Evolutionary conservation across 495 filamentous ascomycete species (phyloP).

Genomic region (Daldinia concentrica): DNA sequence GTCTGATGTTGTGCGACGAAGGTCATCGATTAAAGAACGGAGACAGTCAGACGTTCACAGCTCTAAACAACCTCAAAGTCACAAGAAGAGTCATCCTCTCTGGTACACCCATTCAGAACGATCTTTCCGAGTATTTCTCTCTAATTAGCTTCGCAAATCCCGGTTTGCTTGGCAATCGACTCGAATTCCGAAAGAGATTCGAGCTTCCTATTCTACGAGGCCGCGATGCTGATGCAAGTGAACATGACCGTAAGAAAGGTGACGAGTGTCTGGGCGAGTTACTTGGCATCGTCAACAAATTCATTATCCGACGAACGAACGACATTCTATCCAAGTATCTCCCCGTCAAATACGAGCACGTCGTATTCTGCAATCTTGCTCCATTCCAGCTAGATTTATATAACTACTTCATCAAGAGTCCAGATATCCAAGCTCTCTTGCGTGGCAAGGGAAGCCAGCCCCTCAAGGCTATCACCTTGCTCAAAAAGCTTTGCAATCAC

Average conservation of each 20-base stretch:
- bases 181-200: slow-evolving; percentile 94
- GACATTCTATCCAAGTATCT: slow-evolving; percentile 98
- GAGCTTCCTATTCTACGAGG: slow-evolving; percentile 93
- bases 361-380: slow-evolving; percentile 98
- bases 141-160: slow-evolving; percentile 98
- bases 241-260: slow-evolving; percentile 82
- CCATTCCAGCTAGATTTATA: slow-evolving; percentile 93
- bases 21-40: slow-evolving; percentile 99
- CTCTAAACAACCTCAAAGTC: slow-evolving; percentile 89
- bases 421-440: slow-evolving; percentile 91
- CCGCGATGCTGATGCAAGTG: slow-evolving; percentile 88
- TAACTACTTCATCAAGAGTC: slow-evolving; percentile 95
- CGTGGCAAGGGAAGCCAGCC: slow-evolving; percentile 96
- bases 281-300: slow-evolving; percentile 89
- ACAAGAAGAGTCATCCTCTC: slow-evolving; percentile 92
- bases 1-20: slow-evolving; percentile 96
- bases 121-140: slow-evolving; percentile 96
- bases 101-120: slow-evolving; percentile 97
- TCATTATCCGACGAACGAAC: slow-evolving; percentile 98
- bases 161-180: slow-evolving; percentile 84
- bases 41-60: slow-evolving; percentile 92
- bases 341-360: slow-evolving; percentile 98
- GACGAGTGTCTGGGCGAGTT: slow-evolving; percentile 86
- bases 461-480: slow-evolving; percentile 91
- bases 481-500: slow-evolving; percentile 99